phyloP scores from a whole-genome alignment of 257 asterid genomes.

The Solanum bulbocastanum region DNA sequence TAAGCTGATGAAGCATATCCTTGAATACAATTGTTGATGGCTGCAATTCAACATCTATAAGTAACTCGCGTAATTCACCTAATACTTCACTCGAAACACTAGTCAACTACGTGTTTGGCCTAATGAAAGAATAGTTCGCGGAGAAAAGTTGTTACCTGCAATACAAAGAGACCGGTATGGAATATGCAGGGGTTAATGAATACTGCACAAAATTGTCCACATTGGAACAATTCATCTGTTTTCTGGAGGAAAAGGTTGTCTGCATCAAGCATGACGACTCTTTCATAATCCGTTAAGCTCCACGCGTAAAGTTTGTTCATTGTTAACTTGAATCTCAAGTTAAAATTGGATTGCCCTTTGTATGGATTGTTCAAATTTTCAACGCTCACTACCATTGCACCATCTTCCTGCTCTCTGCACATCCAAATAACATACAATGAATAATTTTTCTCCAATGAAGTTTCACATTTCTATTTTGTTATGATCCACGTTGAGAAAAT shows the following conservation, averaged over 20 bases:
- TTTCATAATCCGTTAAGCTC: conserved; percentile 70
- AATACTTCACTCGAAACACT: background rate
- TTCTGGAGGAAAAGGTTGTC: conserved; percentile 77
- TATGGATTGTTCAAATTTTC: conserved; percentile 70
- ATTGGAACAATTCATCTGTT: conserved; percentile 75
- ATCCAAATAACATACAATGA: background rate
- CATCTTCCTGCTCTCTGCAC: conserved; percentile 56
- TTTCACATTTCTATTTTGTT: background rate
- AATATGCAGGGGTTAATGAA: conserved; percentile 94
- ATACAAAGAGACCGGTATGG: conserved; percentile 89
- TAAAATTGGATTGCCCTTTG: conserved; percentile 22
- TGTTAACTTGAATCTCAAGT: conserved; percentile 67
- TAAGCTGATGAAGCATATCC: conserved; percentile 70
- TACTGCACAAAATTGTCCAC: conserved; percentile 88
- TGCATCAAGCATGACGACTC: conserved; percentile 89
- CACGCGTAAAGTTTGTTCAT: conserved; percentile 83
- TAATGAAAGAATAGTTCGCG: background rate
- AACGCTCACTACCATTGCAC: conserved; percentile 65
- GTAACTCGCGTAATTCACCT: background rate
- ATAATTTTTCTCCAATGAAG: background rate
- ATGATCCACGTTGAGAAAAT: background rate
- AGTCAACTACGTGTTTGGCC: background rate
- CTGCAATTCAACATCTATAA: conserved; percentile 22
- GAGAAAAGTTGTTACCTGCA: conserved; percentile 43
- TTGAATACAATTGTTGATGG: conserved; percentile 64